Evolutionary conservation across 495 filamentous ascomycete genomes (phyloP).

Genomic region (Penicillium nucicola): DNA sequence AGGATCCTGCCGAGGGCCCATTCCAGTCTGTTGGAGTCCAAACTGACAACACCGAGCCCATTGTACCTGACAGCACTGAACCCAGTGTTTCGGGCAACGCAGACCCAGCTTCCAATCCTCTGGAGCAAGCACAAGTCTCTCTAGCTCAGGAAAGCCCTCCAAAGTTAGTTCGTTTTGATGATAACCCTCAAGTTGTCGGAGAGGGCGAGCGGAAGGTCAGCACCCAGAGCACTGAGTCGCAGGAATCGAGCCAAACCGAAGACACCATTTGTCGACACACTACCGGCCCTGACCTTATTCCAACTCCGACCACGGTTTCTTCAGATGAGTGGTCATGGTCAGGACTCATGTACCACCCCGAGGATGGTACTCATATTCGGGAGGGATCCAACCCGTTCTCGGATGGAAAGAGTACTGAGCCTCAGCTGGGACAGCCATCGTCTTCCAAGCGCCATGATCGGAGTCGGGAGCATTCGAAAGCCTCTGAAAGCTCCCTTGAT

Average conservation of each 20-base stretch:
- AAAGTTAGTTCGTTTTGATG: background rate
- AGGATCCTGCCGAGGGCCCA: background rate
- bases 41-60: too few relatives aligned
- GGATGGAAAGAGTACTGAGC: slow-evolving; percentile 14
- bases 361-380: slow-evolving; percentile 3
- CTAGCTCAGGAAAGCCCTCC: background rate
- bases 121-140: background rate
- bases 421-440: background rate
- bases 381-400: slow-evolving; percentile 24
- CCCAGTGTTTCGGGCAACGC: too few relatives aligned
- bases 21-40: background rate
- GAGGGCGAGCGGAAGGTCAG: slow-evolving; percentile 26
- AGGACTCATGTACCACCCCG: slow-evolving; percentile 8
- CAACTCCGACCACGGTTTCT: slow-evolving; percentile 16
- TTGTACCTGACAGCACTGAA: too few relatives aligned
- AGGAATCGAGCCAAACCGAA: slow-evolving; percentile 26
- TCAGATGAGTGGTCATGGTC: slow-evolving; percentile 9
- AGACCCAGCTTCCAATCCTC: background rate
- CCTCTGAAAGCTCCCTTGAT: slow-evolving; percentile 1
- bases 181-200: background rate
- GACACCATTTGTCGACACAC: slow-evolving; percentile 31
- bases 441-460: slow-evolving; percentile 5
- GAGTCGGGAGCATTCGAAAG: slow-evolving; percentile 3
- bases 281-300: slow-evolving; percentile 13
- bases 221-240: slow-evolving; percentile 24